phyloP scores from a whole-genome alignment of 2,329 filamentous ascomycete genomes.

The Talaromyces piceae region DNA sequence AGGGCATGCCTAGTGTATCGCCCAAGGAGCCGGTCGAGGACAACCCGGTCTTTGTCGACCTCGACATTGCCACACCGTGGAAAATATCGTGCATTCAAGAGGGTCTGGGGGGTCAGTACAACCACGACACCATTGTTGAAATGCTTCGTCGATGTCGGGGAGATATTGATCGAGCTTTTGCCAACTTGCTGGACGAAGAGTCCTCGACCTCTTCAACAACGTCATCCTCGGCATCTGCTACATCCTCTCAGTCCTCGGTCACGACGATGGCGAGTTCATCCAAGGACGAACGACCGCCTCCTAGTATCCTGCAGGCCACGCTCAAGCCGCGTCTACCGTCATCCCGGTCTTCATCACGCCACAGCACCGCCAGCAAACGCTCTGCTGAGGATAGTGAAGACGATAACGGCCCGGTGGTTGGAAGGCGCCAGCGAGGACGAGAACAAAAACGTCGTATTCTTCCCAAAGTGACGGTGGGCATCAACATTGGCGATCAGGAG shows the following conservation, averaged over 20 bases:
- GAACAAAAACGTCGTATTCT: conserved; percentile 27
- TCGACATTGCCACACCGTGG: conserved; percentile 44
- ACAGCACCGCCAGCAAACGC: conserved; percentile 36
- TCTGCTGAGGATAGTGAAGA: conserved; percentile 33
- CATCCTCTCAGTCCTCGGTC: conserved; percentile 8
- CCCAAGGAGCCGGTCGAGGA: conserved; percentile 19
- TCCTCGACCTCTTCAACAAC: conserved; percentile 13
- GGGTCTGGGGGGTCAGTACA: conserved; percentile 44
- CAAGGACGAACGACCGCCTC: background rate
- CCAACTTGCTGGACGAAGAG: conserved; percentile 44
- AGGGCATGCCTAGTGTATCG: conserved; percentile 45
- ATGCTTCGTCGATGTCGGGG: conserved; percentile 48
- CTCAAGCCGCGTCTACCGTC: conserved; percentile 29
- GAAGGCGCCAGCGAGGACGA: conserved; percentile 16
- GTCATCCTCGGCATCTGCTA: conserved; percentile 5
- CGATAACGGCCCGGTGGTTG: conserved; percentile 19
- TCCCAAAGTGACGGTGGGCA: conserved; percentile 33
- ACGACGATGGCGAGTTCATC: conserved; percentile 9
- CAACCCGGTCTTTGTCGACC: conserved; percentile 24
- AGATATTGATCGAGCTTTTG: conserved; percentile 47
- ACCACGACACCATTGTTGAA: conserved; percentile 45
- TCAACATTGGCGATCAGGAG: conserved; percentile 28
- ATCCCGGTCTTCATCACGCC: conserved; percentile 35
- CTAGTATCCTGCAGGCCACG: background rate
- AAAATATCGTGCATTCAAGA: conserved; percentile 48